Evolutionary conservation across 495 filamentous ascomycete species (phyloP).

Genomic region (Pyronema omphalodes): DNA sequence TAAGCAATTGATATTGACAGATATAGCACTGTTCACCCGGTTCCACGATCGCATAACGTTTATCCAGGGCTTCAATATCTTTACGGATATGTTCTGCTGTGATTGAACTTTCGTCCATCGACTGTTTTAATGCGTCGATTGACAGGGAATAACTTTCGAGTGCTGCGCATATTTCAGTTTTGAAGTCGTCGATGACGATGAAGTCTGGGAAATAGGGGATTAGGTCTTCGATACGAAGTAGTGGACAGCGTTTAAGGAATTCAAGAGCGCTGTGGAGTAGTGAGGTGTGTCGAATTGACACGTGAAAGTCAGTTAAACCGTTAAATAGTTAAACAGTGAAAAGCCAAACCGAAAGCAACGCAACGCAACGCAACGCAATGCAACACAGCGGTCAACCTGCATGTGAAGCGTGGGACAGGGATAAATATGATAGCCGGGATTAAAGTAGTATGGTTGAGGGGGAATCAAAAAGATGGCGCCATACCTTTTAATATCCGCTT

Average conservation of each 20-base stretch:
- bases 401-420: too few relatives aligned
- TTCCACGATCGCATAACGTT: slow-evolving; percentile 87
- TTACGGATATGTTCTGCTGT: slow-evolving; percentile 77
- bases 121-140: slow-evolving; percentile 73
- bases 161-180: slow-evolving; percentile 87
- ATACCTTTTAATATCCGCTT: slow-evolving; percentile 63
- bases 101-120: slow-evolving; percentile 83
- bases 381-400: too few relatives aligned
- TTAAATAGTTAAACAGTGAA: too few relatives aligned
- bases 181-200: slow-evolving; percentile 97
- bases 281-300: background rate
- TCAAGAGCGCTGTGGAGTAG: slow-evolving; percentile 45
- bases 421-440: too few relatives aligned
- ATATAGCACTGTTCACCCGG: slow-evolving; percentile 86
- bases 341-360: background rate
- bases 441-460: too few relatives aligned
- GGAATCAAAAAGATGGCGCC: too few relatives aligned
- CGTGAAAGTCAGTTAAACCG: background rate
- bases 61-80: slow-evolving; percentile 67
- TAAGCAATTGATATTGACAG: slow-evolving; percentile 68
- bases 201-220: slow-evolving; percentile 99
- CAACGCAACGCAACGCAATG: too few relatives aligned
- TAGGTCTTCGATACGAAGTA: slow-evolving; percentile 85
- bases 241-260: slow-evolving; percentile 75
- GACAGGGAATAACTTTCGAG: slow-evolving; percentile 79